A percentile compares a stretch with the other conserved stretches of the same genome.
Evolutionary conservation across 208 protist genomes (phyloP).

Genomic region (Strigomonas oncopelti): DNA sequence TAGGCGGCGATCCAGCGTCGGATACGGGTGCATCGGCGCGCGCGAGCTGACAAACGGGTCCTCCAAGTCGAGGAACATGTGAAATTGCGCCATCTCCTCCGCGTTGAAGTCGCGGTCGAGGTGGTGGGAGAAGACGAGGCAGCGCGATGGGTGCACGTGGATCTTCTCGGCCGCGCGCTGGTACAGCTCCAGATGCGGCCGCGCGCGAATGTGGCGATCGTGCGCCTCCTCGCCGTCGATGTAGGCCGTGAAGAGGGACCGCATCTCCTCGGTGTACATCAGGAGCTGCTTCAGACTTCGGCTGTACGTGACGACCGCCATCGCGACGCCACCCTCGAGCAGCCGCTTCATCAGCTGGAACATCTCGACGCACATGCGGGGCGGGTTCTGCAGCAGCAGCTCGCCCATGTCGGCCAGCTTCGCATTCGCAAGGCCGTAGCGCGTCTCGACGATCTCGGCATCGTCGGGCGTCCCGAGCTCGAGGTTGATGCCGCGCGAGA

Average conservation of each 20-base stretch:
- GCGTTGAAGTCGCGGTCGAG: conserved; percentile 75
- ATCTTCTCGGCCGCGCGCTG: conserved; percentile 79
- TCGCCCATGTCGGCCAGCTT: conserved; percentile 87
- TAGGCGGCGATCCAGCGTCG: conserved; percentile 24
- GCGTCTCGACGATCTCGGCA: conserved; percentile 87
- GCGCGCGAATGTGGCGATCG: conserved; percentile 66
- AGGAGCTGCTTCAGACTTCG: conserved; percentile 67
- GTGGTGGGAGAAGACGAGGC: conserved; percentile 76
- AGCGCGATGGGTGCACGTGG: conserved; percentile 68
- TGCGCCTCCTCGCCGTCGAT: conserved; percentile 89
- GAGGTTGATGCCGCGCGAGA: conserved; percentile 61
- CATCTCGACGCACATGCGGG: conserved; percentile 50
- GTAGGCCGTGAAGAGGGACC: conserved; percentile 51
- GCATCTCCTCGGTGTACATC: conserved; percentile 37
- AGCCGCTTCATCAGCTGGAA: conserved; percentile 57
- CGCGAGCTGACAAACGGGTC: conserved; percentile 74
- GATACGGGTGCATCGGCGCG: conserved; percentile 36
- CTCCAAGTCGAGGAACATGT: conserved; percentile 89
- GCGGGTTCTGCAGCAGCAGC: conserved; percentile 48
- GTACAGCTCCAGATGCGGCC: conserved; percentile 81
- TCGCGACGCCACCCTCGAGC: conserved; percentile 45
- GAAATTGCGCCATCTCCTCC: conserved; percentile 57
- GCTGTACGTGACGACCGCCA: conserved; percentile 82
- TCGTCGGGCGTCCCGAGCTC: conserved; percentile 82
- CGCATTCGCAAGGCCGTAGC: conserved; percentile 84